Evolutionary conservation across 768 basidiomycete species (phyloP).

Genomic region (Arthromyces matolae): DNA sequence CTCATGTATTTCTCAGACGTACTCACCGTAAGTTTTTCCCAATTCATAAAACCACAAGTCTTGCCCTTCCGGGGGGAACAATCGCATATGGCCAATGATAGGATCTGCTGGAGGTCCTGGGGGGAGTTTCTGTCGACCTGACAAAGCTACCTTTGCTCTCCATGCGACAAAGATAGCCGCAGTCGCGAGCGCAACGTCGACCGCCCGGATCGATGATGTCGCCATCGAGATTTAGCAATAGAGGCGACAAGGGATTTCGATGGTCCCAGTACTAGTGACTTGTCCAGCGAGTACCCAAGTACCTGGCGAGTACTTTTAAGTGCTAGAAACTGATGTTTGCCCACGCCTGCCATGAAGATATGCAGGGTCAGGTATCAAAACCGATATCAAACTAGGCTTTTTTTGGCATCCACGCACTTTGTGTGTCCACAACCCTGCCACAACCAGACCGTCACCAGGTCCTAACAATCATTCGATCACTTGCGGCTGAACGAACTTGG

Average conservation of each 20-base stretch:
- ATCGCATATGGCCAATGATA: constrained; percentile 33
- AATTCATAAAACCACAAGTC: constrained; percentile 27
- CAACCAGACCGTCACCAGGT: too few species aligned
- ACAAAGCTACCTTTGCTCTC: background rate
- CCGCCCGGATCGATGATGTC: background rate
- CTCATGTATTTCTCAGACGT: background rate
- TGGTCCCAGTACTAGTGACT: too few species aligned
- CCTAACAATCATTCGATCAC: too few species aligned
- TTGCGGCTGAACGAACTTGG: too few species aligned
- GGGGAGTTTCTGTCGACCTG: constrained; percentile 14
- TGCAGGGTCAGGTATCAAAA: too few species aligned
- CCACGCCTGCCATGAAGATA: background rate
- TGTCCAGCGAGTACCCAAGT: too few species aligned
- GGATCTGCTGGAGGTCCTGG: constrained; percentile 36
- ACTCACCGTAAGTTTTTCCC: constrained; percentile 31
- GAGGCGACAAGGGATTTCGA: too few species aligned
- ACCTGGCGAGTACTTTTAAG: too few species aligned
- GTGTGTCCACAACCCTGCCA: too few species aligned
- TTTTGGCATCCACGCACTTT: too few species aligned
- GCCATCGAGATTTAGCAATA: too few species aligned
- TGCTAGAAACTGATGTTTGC: background rate
- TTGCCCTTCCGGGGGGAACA: constrained; percentile 28
- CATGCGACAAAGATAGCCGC: background rate
- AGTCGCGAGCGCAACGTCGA: background rate
- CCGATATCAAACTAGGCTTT: too few species aligned